Base-by-base conservation (phyloP, 495 filamentous ascomycete genomes). In the Aspergillus affinis region DNA sequence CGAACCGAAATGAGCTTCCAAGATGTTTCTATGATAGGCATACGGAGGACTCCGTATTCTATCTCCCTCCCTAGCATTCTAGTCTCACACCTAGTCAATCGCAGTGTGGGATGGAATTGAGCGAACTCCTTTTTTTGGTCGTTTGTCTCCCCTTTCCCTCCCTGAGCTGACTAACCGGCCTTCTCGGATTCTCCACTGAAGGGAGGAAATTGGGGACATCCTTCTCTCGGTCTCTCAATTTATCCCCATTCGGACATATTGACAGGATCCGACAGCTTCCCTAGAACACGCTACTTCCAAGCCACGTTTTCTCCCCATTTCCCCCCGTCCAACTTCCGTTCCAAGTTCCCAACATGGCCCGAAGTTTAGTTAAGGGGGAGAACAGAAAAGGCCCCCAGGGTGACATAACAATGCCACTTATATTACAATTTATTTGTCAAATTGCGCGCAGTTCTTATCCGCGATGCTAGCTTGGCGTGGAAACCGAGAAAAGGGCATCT, bases 361-460 rank as follows among this genome's bases (percentile, higher is more conserved):
- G 36, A 41, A 41, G 36, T 41, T 26, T 4, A n/a, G n/a, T 41
- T 41, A 41, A 36, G 32, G 36, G 30, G 30, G 6, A 1, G 30
- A 12, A 26, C 23, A 1, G 36, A 41, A 41, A 41, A 10, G 9
- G 8, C 36, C 36, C 36, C 36, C 36, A 41, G 36, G 36, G 15
- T 41, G 36, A 41, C 36, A 41, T 41, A 41, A 41, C 36, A 41
- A 41, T 6, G 12, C 36, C 36, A 41, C 36, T 41, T 17, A n/a
- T n/a, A n/a, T n/a, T n/a, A n/a, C n/a, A n/a, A n/a, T n/a, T n/a
- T n/a, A 21, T 7, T 48, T 18, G 1, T 47, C 48, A 50, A 29
- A 55, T 48, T 54, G 63, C 60, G 62, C 65, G 30, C 30, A 62
- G 64, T 48, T 55, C 52, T 60, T 56, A 61, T 56, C 55, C 60